Evolutionary conservation across 2,329 filamentous ascomycete genomes (phyloP).

Genomic region (Arachnomyces sp.): DNA sequence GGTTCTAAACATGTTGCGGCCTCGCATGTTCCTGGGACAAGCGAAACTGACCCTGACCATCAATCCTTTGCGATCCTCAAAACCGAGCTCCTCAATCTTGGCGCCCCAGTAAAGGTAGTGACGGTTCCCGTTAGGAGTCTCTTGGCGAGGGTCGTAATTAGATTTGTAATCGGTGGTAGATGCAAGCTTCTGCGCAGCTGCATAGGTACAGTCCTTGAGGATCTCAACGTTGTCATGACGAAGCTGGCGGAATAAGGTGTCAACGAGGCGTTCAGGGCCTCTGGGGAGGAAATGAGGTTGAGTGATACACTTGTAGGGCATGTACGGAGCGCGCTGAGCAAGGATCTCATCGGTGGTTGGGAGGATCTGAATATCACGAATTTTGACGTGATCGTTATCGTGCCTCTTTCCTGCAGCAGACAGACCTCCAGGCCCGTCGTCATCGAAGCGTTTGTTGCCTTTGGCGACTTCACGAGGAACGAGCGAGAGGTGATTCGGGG

Average conservation of each 20-base stretch:
- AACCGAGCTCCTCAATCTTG: constrained; percentile 13
- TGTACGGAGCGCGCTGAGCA: constrained; percentile 10
- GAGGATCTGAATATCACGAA: constrained; percentile 15
- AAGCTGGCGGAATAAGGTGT: constrained; percentile 17
- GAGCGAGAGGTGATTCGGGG: constrained; percentile 11
- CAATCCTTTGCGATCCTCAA: constrained; percentile 14
- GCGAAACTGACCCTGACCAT: constrained; percentile 20
- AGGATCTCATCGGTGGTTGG: constrained; percentile 19
- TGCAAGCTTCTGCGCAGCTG: constrained; percentile 14
- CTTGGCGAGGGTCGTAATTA: constrained; percentile 13
- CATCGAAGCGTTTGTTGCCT: constrained; percentile 11
- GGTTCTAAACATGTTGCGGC: constrained; percentile 14
- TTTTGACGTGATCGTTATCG: constrained; percentile 16
- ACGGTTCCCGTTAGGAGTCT: constrained; percentile 12
- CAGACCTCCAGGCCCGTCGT: constrained; percentile 20
- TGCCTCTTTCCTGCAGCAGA: constrained; percentile 13
- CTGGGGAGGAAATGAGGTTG: constrained; percentile 9
- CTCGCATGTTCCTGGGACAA: constrained; percentile 20
- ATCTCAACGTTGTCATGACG: constrained; percentile 15
- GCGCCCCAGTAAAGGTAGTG: constrained; percentile 15
- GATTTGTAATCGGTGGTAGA: not conserved
- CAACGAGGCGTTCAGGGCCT: constrained; percentile 13
- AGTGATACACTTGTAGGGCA: constrained; percentile 13
- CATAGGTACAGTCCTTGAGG: constrained; percentile 15
- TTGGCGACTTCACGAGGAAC: constrained; percentile 4